These are phyloP conservation scores for Pseudogymnoascus sp. DNA, from an alignment of 2,329 filamentous ascomycete species.

Conservation along the genomic window DNA sequence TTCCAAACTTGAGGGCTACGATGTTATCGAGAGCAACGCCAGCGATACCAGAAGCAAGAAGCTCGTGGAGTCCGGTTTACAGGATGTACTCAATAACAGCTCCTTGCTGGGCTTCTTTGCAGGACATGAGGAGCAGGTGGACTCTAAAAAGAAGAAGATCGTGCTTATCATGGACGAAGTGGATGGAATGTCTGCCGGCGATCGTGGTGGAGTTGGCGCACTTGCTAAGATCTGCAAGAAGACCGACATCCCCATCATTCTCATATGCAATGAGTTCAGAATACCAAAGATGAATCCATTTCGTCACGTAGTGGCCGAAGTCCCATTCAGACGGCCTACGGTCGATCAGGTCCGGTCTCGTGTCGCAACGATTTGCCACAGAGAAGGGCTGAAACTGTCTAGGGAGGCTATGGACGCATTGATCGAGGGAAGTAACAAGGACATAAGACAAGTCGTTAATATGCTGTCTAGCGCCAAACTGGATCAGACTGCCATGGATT, in stretches of 20 bases:
- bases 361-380: constrained; percentile 89
- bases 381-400: constrained; percentile 82
- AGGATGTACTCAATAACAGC: constrained; percentile 86
- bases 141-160: constrained; percentile 79
- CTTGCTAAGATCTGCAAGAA: constrained; percentile 93
- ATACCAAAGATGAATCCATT: constrained; percentile 98
- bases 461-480: constrained; percentile 95
- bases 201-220: constrained; percentile 90
- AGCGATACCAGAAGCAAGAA: constrained; percentile 96
- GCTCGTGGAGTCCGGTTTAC: constrained; percentile 79
- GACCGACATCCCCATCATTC: constrained; percentile 85
- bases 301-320: constrained; percentile 73
- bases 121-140: constrained; percentile 70
- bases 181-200: constrained; percentile 96
- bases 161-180: constrained; percentile 98
- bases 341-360: constrained; percentile 84
- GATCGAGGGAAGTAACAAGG: constrained; percentile 90
- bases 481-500: constrained; percentile 72
- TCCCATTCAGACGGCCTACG: constrained; percentile 82
- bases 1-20: constrained; percentile 85
- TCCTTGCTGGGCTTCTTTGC: constrained; percentile 89
- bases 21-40: constrained; percentile 90
- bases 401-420: constrained; percentile 79
- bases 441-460: constrained; percentile 97
- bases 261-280: constrained; percentile 94